Percentiles rank a stretch among this genome's conserved stretches.
phyloP scores from a whole-genome alignment of 2,329 filamentous ascomycete species.

The Aspergillus brasiliensis region DNA sequence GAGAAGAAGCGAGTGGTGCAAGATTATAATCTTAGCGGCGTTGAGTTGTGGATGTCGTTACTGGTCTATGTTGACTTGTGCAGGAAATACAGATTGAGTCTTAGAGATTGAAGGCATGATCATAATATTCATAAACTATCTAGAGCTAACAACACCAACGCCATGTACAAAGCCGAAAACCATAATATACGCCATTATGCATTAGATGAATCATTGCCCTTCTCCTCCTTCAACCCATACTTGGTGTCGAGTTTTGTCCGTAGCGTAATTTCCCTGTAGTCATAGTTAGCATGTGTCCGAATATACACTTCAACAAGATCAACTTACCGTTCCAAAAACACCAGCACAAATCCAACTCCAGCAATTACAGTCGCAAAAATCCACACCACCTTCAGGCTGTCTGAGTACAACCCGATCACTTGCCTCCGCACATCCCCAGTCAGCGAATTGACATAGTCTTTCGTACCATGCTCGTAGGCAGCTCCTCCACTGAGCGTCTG shows the following conservation, averaged over 20 bases:
- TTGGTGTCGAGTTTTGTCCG: not conserved
- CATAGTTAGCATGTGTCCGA: too few species aligned
- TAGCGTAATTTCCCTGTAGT: conserved; percentile 25
- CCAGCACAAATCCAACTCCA: conserved; percentile 36
- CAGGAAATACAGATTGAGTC: too few species aligned
- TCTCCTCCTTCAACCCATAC: not conserved
- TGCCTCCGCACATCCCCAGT: conserved; percentile 16
- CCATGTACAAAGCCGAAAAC: too few species aligned
- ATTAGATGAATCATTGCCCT: not conserved
- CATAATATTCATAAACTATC: too few species aligned
- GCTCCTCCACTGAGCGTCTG: conserved; percentile 17
- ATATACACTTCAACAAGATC: too few species aligned
- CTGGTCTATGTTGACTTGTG: too few species aligned
- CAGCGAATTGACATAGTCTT: not conserved
- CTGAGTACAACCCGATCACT: conserved; percentile 37
- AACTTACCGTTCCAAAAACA: conserved; percentile 29
- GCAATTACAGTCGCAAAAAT: conserved; percentile 38
- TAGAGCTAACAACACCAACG: too few species aligned
- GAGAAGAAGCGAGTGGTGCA: too few species aligned
- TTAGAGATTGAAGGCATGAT: too few species aligned
- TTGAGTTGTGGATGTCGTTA: too few species aligned
- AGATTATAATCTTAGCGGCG: too few species aligned
- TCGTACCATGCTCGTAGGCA: conserved; percentile 27
- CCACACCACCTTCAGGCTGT: conserved; percentile 42
- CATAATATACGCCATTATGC: too few species aligned